phyloP scores from a whole-genome alignment of 306 rosid genomes.

The Pyrus pyrifolia region DNA sequence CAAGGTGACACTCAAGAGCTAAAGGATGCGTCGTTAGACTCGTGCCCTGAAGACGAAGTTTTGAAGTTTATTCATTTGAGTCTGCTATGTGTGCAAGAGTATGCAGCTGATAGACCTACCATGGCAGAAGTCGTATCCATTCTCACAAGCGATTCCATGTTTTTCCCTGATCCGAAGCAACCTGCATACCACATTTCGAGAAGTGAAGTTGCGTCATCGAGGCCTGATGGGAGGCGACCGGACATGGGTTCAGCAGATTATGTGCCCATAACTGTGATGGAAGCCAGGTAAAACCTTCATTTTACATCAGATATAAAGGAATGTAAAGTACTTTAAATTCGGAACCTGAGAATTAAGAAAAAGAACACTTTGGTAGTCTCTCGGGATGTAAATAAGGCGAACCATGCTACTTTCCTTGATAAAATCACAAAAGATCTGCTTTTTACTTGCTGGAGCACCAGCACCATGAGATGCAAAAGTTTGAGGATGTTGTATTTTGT shows the following conservation, averaged over 20 bases:
- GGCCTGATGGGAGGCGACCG: neutral
- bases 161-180: conserved; percentile 12
- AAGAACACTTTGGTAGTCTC: too few species aligned
- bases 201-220: conserved; percentile 3
- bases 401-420: neutral
- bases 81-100: neutral
- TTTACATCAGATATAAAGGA: neutral
- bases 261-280: conserved; percentile 9
- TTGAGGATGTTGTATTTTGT: neutral
- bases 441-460: neutral
- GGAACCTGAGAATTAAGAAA: too few species aligned
- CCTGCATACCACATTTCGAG: conserved; percentile 3
- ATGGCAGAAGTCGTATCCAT: conserved; percentile 21
- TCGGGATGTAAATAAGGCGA: too few species aligned
- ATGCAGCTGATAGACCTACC: conserved; percentile 13
- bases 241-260: neutral
- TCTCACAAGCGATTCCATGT: conserved; percentile 7
- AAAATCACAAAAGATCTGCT: neutral
- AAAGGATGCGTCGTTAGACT: neutral
- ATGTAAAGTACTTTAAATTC: too few species aligned
- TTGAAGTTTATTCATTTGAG: conserved; percentile 7
- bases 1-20: neutral
- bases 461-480: neutral
- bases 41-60: conserved; percentile 11
- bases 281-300: conserved; percentile 2